Conservation (phyloP, 495 filamentous ascomycete genomes). For the Saxispiralis lemnorum region DNA sequence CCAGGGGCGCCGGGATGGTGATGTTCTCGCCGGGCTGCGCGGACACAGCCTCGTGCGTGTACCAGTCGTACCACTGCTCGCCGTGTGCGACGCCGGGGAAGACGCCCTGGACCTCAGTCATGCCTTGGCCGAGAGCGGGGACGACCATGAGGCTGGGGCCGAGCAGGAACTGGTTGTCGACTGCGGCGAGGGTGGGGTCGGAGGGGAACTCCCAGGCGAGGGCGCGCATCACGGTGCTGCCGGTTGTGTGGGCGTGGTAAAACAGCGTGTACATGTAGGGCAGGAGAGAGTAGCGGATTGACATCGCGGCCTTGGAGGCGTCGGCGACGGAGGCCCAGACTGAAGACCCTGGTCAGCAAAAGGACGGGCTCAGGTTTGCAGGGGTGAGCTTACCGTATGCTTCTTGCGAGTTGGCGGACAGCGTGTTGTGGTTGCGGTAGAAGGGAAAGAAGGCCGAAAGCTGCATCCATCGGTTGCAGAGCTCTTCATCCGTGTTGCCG, state of each 20-base stretch:
- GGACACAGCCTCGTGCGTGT: conserved; percentile 8
- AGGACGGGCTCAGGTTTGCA: conserved; percentile 37
- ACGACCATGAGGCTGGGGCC: conserved; percentile 16
- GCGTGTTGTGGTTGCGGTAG: conserved; percentile 21
- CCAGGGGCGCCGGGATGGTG: conserved; percentile 12
- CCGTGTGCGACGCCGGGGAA: conserved; percentile 55
- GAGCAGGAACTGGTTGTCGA: conserved; percentile 20
- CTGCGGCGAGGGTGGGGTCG: conserved; percentile 13
- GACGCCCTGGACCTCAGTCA: conserved; percentile 46
- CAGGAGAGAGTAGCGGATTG: conserved; percentile 18
- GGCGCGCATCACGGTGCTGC: conserved; percentile 18
- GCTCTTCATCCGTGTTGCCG: conserved; percentile 50
- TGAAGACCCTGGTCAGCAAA: no score
- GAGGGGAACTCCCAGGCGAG: conserved; percentile 20
- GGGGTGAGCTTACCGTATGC: conserved; percentile 32
- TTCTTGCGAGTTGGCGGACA: conserved; percentile 15
- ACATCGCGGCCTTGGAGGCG: conserved; percentile 15
- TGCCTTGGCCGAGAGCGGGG: conserved; percentile 26
- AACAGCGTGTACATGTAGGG: conserved; percentile 22
- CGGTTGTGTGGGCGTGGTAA: conserved; percentile 15
- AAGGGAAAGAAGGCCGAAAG: conserved; percentile 19
- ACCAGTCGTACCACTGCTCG: conserved; percentile 26
- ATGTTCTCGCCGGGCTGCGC: conserved; percentile 18
- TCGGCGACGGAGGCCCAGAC: conserved; percentile 25
- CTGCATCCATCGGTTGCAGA: conserved; percentile 23